Percentiles rank a stretch among this genome's conserved stretches.
phyloP scores from a whole-genome alignment of 2,329 filamentous ascomycete genomes.

The Canariomyces notabilis region DNA sequence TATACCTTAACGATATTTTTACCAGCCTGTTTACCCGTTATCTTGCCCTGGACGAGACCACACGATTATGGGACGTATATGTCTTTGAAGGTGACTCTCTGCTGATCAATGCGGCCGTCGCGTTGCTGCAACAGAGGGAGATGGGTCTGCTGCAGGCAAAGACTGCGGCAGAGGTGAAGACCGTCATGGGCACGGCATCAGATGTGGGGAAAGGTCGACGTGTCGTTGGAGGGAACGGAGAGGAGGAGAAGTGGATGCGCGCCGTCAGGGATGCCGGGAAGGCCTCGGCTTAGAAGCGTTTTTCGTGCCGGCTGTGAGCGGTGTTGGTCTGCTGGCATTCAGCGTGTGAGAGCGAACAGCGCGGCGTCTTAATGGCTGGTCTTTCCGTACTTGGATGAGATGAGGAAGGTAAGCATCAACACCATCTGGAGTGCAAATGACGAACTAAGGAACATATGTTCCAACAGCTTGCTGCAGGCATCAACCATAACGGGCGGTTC shows the following conservation, averaged over 20 bases:
- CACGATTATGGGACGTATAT: constrained; percentile 75
- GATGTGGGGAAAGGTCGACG: constrained; percentile 25
- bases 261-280: constrained; percentile 38
- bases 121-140: constrained; percentile 53
- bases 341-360: no score
- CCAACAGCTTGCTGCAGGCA: no score
- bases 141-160: constrained; percentile 46
- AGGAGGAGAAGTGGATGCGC: constrained; percentile 46
- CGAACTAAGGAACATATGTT: no score
- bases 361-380: constrained; percentile 1
- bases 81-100: constrained; percentile 75
- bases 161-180: constrained; percentile 40
- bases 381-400: no score
- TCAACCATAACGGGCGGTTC: no score
- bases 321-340: not conserved
- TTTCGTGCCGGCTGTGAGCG: not conserved
- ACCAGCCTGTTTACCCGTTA: constrained; percentile 58
- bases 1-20: constrained; percentile 58
- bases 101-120: constrained; percentile 66
- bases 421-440: no score
- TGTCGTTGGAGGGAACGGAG: constrained; percentile 38
- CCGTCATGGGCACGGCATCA: constrained; percentile 31
- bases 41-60: constrained; percentile 63
- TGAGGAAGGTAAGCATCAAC: no score
- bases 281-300: constrained; percentile 20